These are phyloP conservation scores for Alloascoidea africana DNA, from an alignment of 805 yeast species.

Conservation along the genomic window DNA sequence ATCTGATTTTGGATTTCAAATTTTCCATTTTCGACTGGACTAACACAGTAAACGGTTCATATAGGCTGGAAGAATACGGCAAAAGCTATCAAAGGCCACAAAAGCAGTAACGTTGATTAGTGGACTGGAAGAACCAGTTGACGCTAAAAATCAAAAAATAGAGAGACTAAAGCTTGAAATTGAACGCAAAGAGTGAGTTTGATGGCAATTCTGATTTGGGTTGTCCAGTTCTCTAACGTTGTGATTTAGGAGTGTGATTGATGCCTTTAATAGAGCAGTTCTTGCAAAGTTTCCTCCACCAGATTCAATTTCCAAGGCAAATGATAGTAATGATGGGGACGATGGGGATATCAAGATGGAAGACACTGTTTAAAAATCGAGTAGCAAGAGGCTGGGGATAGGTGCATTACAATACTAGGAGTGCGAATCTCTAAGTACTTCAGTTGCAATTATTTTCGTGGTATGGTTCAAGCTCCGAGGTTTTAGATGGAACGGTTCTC, in stretches of 20 bases:
- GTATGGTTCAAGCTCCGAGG: no score
- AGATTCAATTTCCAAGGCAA: constrained; percentile 3
- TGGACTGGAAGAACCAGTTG: constrained; percentile 1
- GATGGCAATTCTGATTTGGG: neutral
- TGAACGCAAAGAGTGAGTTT: neutral
- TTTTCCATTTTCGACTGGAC: constrained; percentile 14
- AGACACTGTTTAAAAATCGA: no score
- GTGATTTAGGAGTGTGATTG: neutral
- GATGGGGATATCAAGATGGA: constrained; percentile 1
- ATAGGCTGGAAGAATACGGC: constrained; percentile 15
- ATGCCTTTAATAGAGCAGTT: neutral
- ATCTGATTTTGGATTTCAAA: constrained; percentile 4
- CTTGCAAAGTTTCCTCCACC: neutral
- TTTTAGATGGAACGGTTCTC: no score
- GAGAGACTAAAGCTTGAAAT: neutral
- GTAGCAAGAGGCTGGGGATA: no score
- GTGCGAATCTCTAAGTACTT: no score
- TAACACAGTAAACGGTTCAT: constrained; percentile 11
- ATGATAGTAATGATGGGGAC: neutral
- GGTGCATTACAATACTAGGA: no score
- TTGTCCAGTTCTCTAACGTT: neutral
- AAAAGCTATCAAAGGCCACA: constrained; percentile 7
- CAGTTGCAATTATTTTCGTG: no score
- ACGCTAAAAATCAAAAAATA: constrained; percentile 10
- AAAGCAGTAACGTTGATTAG: constrained; percentile 4